Conservation (phyloP, 2,329 filamentous ascomycete species). For the Alternaria sp. region DNA sequence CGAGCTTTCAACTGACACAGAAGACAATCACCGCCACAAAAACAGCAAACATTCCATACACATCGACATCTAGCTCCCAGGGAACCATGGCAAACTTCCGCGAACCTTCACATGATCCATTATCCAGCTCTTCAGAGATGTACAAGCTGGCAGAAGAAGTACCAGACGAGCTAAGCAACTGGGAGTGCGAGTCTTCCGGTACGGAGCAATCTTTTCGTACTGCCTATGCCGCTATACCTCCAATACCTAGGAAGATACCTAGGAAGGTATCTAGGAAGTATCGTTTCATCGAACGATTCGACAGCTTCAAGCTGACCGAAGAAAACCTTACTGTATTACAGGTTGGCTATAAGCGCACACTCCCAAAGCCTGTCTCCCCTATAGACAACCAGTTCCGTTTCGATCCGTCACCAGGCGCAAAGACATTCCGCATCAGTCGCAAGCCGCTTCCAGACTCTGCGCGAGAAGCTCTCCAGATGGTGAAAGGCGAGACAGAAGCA, state of each 20-base stretch:
- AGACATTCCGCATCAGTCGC: neutral
- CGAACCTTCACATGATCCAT: neutral
- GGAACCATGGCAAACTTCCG: neutral
- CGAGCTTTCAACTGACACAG: neutral
- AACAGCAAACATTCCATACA: neutral
- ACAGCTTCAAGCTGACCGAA: neutral
- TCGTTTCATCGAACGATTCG: constrained; percentile 1
- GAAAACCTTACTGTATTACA: neutral
- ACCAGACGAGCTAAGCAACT: neutral
- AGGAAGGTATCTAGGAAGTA: neutral
- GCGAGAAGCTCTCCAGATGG: neutral
- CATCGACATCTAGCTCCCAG: neutral
- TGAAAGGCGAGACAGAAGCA: neutral
- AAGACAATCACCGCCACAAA: neutral
- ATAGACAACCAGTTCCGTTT: neutral
- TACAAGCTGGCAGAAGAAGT: neutral
- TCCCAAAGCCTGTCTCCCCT: neutral
- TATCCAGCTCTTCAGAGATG: neutral
- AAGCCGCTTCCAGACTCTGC: constrained; percentile 7
- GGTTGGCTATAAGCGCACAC: neutral
- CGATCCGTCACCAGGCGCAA: neutral
- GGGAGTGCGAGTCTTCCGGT: neutral
- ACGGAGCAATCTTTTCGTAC: constrained; percentile 1
- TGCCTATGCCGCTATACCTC: neutral
- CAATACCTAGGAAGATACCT: neutral